Evolutionary conservation across 352 stramenopile species (phyloP), one percentile per base, ranked within the genome.

Genomic region (Phytopythium kandeliae): DNA sequence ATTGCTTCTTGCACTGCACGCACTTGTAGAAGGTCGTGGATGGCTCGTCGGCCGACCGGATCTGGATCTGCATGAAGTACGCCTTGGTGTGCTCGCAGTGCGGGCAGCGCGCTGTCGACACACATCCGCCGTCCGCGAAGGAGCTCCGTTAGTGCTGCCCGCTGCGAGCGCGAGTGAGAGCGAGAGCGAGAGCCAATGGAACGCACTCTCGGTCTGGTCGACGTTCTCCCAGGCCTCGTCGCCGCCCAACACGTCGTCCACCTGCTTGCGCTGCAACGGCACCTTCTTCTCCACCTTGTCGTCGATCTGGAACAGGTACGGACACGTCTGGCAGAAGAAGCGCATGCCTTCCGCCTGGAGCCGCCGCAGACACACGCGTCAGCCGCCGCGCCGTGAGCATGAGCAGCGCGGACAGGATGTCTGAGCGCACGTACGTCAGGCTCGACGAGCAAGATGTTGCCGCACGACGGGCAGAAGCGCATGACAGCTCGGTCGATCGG

Each of bases 31-130:
- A 99, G n/a, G 97, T 97, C 41, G 96, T 99, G 84, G 97, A 98
- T 6, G 95, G 96, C 65, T 99, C 95, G 60, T 99, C 95, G 9
- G 97, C 97, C 52, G 95, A 99, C 42, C 97, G 84, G 76, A 99
- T 99, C 80, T 99, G 97, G 71, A 99, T 98, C 80, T 99, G 97
- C 94, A 99, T 99, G 78, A 99, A 99, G 76, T 99, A 99, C 13
- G 97, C 97, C 68, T 98, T 90, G 37, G 80, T 90, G 71, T 96
- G 84, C 63, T 96, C 85, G 65, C 97, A 99, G 62, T 90, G 77
- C 4, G 97, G 96, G 70, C 97, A 99, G 36, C 82, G 76, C 33
- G 85, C 87, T 95, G 49, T 7, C 21, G 38, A 7, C 24, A 41
- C 1, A 45, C 3, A 50, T 37, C 5, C 28, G 28, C 28, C n/a